Evolutionary conservation across 441 rosid genomes (phyloP), one percentile per base, ranked within the genome.

Genomic region (Arabidopsis hybrid): DNA sequence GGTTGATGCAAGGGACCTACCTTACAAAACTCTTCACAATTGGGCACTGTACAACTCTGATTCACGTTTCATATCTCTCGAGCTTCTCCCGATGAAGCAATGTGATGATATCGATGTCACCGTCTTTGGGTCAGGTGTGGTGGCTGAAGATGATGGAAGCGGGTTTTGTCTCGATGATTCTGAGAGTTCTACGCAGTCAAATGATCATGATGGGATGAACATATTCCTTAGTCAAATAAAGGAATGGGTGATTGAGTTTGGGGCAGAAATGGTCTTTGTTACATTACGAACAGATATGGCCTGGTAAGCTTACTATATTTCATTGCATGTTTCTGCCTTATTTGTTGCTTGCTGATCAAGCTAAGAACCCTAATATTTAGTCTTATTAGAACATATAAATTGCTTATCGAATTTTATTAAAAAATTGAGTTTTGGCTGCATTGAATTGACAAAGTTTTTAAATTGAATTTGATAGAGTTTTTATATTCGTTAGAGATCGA

Each of bases 21-120:
- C 95, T 55, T 79, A 73, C 38, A 82, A 52, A 56, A 78, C 85
- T 87, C 91, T 91, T 35, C 89, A 94, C 49, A 79, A 91, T 39
- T 91, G 98, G 97, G 78, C 98, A 36, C 87, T 93, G 49, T 91
- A 91, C 83, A 87, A 91, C 66, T 85, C 85, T 0, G 95, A 90
- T 50, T 80, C 82, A 6, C 80, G 90, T 69, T 67, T 91, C 77
- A 80, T 88, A 71, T 88, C 98, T 21, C 79, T 93, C 80, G 98
- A 91, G 85, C 91, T 90, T 57, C 90, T 93, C 21, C 96, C 98
- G 1, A 90, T 90, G 96, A 88, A 81, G 69, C 81, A 87, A 0
- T 86, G 88, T 71, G 89, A 78, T 55, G 89, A 90, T 67, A 84
- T 86, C 9, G 96, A 92, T 79, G 89, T 92, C 51, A 82, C 93